A percentile compares a stretch with the other conserved stretches of the same genome.
Conservation (phyloP, 106 monocot genomes). For the Dioscorea zingiberensis region DNA sequence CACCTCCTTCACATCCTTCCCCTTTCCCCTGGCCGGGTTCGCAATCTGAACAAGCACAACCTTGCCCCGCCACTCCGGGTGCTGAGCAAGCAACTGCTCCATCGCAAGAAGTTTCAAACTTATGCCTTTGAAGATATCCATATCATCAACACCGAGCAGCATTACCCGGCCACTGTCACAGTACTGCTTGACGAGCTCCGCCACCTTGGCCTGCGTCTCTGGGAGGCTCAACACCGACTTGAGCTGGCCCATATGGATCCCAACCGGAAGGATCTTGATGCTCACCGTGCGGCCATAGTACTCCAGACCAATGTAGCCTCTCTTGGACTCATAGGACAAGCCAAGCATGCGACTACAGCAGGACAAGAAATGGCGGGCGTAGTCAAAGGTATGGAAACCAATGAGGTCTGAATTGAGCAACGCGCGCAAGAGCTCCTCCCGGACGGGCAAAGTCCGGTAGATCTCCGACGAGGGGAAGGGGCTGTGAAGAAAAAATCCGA, state of each 20-base stretch:
- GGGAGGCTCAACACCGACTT: slow-evolving; percentile 31
- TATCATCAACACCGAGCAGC: slow-evolving; percentile 71
- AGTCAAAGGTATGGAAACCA: slow-evolving; percentile 77
- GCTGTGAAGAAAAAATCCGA: slow-evolving; percentile 71
- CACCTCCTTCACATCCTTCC: slow-evolving; percentile 60
- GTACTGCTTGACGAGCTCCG: slow-evolving; percentile 42
- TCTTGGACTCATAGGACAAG: slow-evolving; percentile 47
- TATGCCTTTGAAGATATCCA: slow-evolving; percentile 75
- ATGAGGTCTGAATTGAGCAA: slow-evolving; percentile 60
- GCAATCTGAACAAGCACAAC: slow-evolving; percentile 67
- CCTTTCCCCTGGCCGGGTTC: slow-evolving; percentile 56
- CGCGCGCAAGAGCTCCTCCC: slow-evolving; percentile 54
- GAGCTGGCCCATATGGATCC: slow-evolving; percentile 68
- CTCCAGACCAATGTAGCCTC: slow-evolving; percentile 68
- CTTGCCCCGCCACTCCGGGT: slow-evolving; percentile 41
- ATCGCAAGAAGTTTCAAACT: slow-evolving; percentile 61
- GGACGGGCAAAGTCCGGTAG: slow-evolving; percentile 49
- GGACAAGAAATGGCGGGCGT: slow-evolving; percentile 69
- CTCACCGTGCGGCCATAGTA: slow-evolving; percentile 62
- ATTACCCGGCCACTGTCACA: slow-evolving; percentile 18
- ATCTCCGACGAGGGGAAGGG: slow-evolving; percentile 75
- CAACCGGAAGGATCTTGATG: slow-evolving; percentile 73
- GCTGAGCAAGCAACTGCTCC: slow-evolving; percentile 53
- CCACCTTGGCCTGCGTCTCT: slow-evolving; percentile 42
- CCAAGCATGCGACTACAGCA: slow-evolving; percentile 78